Evolutionary conservation across 192 early-diverging fungal species (phyloP).

Genomic region (Coemansia sp.): DNA sequence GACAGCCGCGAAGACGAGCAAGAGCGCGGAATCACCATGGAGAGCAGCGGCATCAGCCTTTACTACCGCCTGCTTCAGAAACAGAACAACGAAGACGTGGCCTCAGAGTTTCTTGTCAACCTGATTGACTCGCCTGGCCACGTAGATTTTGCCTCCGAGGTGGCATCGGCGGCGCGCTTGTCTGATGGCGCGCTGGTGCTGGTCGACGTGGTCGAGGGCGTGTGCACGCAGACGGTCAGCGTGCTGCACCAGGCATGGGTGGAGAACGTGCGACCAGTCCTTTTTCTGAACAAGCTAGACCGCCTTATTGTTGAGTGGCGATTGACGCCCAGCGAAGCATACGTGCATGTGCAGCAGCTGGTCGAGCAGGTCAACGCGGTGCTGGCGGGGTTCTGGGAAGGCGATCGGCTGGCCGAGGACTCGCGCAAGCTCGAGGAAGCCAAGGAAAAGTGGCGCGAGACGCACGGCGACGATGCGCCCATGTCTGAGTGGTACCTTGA

Average conservation of each 20-base stretch:
- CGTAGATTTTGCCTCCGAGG: conserved; percentile 96
- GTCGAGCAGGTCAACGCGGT: conserved; percentile 97
- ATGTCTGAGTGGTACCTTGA: conserved; percentile 78
- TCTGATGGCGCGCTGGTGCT: conserved; percentile 94
- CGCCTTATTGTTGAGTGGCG: conserved; percentile 90
- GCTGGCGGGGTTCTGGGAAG: conserved; percentile 89
- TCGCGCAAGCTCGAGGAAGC: conserved; percentile 65
- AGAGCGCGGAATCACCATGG: conserved; percentile 98
- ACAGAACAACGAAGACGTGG: neutral
- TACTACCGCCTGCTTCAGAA: conserved; percentile 73
- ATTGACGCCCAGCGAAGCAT: conserved; percentile 88
- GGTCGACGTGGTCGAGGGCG: conserved; percentile 97
- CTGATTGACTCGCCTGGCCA: conserved; percentile 98
- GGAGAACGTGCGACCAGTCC: conserved; percentile 85
- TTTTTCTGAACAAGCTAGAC: conserved; percentile 99
- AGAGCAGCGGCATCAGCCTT: conserved; percentile 91
- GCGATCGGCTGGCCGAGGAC: conserved; percentile 78
- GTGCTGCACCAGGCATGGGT: conserved; percentile 93
- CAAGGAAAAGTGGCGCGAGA: conserved; percentile 50
- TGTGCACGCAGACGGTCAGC: conserved; percentile 98
- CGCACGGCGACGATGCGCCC: conserved; percentile 53
- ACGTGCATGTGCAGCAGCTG: conserved; percentile 87
- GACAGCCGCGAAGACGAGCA: conserved; percentile 97
- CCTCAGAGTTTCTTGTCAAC: conserved; percentile 85
- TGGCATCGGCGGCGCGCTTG: conserved; percentile 96